Conservation (phyloP, 139 green algal genomes). For the Micractinium sp. region DNA sequence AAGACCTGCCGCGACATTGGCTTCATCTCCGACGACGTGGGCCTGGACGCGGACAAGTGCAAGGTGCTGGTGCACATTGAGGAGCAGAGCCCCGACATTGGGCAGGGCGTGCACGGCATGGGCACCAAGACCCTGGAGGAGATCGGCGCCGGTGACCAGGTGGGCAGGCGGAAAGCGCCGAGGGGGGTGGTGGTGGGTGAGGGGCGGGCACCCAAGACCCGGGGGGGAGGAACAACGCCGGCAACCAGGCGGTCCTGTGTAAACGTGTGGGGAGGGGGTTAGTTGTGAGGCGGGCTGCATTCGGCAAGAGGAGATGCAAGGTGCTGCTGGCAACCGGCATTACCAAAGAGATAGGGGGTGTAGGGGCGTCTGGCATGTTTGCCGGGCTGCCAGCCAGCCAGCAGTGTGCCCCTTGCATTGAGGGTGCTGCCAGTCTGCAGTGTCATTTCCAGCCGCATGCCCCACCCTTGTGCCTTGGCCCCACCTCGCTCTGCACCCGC, state of each 20-base stretch:
- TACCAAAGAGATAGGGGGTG: too few relatives aligned
- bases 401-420: too few relatives aligned
- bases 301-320: too few relatives aligned
- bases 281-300: too few relatives aligned
- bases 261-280: too few relatives aligned
- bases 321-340: too few relatives aligned
- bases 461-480: neutral
- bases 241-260: too few relatives aligned
- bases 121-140: slow-evolving; percentile 99
- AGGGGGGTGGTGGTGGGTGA: neutral
- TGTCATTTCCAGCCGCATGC: neutral
- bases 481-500: neutral
- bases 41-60: slow-evolving; percentile 96
- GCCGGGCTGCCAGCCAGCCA: too few relatives aligned
- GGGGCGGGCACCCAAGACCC: neutral
- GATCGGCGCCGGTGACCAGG: slow-evolving; percentile 97
- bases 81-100: slow-evolving; percentile 99
- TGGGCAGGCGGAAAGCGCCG: neutral
- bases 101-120: slow-evolving; percentile 98
- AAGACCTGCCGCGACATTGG: slow-evolving; percentile 88
- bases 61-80: slow-evolving; percentile 99
- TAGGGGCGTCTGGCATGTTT: too few relatives aligned
- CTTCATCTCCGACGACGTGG: slow-evolving; percentile 94
- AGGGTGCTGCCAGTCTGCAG: too few relatives aligned
- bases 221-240: too few relatives aligned